Evolutionary conservation across 495 filamentous ascomycete genomes (phyloP).

Genomic region (Trichoderma reesei): DNA sequence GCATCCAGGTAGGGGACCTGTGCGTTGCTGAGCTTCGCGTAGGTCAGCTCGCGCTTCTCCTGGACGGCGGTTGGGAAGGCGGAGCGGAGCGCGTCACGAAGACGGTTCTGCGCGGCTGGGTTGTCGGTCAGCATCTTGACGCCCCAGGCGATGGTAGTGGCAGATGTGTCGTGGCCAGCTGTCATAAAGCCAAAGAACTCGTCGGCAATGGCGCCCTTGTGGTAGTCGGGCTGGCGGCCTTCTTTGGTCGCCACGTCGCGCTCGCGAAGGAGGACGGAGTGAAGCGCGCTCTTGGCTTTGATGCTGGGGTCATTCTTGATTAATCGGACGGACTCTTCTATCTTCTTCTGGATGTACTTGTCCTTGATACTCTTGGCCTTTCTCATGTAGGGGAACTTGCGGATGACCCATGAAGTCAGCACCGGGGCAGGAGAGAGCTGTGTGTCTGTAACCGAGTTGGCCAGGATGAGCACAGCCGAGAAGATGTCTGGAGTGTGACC

Average conservation of each 20-base stretch:
- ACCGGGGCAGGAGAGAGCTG: slow-evolving; percentile 4
- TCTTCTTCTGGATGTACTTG: slow-evolving; percentile 16
- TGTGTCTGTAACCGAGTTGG: neutral
- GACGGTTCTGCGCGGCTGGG: slow-evolving; percentile 17
- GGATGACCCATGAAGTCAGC: neutral
- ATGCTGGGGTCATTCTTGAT: slow-evolving; percentile 10
- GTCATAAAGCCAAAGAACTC: slow-evolving; percentile 26
- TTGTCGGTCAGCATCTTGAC: slow-evolving; percentile 27
- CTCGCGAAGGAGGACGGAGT: slow-evolving; percentile 30
- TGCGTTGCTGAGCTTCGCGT: slow-evolving; percentile 16
- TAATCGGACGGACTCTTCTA: slow-evolving; percentile 15
- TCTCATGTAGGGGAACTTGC: slow-evolving; percentile 1
- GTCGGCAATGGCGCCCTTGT: slow-evolving; percentile 21
- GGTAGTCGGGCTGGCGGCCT: slow-evolving; percentile 19
- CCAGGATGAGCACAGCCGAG: neutral
- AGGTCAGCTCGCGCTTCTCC: slow-evolving; percentile 14
- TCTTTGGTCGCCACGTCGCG: slow-evolving; percentile 23
- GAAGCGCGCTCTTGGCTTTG: slow-evolving; percentile 21
- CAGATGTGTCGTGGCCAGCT: slow-evolving; percentile 24
- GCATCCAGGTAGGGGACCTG: slow-evolving; percentile 26
- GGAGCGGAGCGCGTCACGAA: slow-evolving; percentile 16
- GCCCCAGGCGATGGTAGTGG: slow-evolving; percentile 20
- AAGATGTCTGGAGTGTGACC: neutral
- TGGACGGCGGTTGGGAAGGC: slow-evolving; percentile 14
- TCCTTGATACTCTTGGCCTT: neutral